Conservation (phyloP, 1,284 basidiomycete species). For the Boletus smithii region DNA sequence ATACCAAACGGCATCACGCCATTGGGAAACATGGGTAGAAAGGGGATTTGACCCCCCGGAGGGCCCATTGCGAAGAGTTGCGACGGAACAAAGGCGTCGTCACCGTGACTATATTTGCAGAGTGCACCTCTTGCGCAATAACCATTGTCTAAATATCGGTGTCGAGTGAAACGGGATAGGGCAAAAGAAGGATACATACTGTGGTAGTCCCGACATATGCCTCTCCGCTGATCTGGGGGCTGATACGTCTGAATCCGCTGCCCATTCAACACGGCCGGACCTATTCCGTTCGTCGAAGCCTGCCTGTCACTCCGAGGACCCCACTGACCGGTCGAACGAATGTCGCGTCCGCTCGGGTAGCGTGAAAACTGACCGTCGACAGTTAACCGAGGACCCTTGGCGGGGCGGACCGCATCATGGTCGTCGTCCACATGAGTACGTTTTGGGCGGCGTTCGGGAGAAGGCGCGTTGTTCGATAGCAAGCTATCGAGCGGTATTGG, state of each 20-base stretch:
- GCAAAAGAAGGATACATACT: constrained; percentile 51
- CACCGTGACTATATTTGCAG: constrained; percentile 91
- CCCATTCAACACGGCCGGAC: constrained; percentile 38
- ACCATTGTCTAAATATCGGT: constrained; percentile 64
- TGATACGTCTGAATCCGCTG: constrained; percentile 56
- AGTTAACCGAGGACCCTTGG: constrained; percentile 67
- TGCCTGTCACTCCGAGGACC: constrained; percentile 34
- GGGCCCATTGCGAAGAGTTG: constrained; percentile 59
- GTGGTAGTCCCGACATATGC: constrained; percentile 85
- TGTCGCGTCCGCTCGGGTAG: constrained; percentile 46
- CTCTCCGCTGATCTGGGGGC: constrained; percentile 65
- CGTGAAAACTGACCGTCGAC: constrained; percentile 62
- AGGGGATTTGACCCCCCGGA: constrained; percentile 45
- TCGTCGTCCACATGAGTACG: constrained; percentile 61
- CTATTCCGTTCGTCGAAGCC: constrained; percentile 24
- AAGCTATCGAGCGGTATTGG: constrained; percentile 73
- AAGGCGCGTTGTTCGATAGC: constrained; percentile 43
- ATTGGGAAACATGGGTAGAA: constrained; percentile 61
- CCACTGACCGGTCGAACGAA: constrained; percentile 43
- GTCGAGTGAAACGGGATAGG: constrained; percentile 6
- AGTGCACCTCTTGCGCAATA: constrained; percentile 87
- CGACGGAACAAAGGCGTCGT: constrained; percentile 70
- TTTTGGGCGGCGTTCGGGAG: constrained; percentile 59
- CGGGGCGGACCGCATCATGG: constrained; percentile 50
- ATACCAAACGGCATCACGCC: constrained; percentile 44